phyloP scores from a whole-genome alignment of 345 rosid genomes.

The Noccaea bulbosa region DNA sequence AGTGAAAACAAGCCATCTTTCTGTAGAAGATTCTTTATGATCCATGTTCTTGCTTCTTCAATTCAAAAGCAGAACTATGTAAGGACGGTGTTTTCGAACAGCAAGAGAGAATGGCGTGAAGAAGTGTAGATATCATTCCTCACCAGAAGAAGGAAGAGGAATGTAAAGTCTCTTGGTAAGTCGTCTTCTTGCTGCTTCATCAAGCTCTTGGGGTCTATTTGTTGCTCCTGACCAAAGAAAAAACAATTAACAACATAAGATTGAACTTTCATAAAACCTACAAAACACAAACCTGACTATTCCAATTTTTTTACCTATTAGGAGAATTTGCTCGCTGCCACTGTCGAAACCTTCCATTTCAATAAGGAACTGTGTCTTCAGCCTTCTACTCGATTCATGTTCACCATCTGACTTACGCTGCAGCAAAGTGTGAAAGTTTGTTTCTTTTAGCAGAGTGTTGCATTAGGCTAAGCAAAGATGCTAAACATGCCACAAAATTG shows the following conservation, averaged over 20 bases:
- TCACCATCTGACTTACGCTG: conserved; percentile 99
- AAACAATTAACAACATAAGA: conserved; percentile 16
- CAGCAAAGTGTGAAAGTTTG: conserved; percentile 29
- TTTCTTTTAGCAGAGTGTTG: conserved; percentile 31
- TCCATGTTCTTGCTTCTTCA: conserved; percentile 98
- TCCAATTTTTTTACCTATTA: conserved; percentile 67
- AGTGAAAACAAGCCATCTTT: conserved; percentile 91
- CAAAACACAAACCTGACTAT: neutral
- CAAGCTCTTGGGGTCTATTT: conserved; percentile 97
- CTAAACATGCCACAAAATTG: conserved; percentile 59
- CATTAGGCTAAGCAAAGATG: conserved; percentile 27
- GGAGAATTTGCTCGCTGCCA: conserved; percentile 86
- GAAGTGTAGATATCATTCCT: conserved; percentile 25
- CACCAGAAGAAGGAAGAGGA: conserved; percentile 93
- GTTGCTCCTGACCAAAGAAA: conserved; percentile 76
- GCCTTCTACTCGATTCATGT: conserved; percentile 95
- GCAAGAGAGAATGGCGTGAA: conserved; percentile 25
- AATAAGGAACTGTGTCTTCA: conserved; percentile 91
- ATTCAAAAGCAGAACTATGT: conserved; percentile 36
- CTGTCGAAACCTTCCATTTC: conserved; percentile 98
- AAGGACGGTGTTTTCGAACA: conserved; percentile 6
- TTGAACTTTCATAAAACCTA: conserved; percentile 11
- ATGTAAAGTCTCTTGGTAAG: conserved; percentile 92
- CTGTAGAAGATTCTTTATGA: conserved; percentile 69
- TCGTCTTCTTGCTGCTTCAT: conserved; percentile 96